phyloP scores from a whole-genome alignment of 2,329 filamentous ascomycete genomes.

The Colletotrichum sp. region DNA sequence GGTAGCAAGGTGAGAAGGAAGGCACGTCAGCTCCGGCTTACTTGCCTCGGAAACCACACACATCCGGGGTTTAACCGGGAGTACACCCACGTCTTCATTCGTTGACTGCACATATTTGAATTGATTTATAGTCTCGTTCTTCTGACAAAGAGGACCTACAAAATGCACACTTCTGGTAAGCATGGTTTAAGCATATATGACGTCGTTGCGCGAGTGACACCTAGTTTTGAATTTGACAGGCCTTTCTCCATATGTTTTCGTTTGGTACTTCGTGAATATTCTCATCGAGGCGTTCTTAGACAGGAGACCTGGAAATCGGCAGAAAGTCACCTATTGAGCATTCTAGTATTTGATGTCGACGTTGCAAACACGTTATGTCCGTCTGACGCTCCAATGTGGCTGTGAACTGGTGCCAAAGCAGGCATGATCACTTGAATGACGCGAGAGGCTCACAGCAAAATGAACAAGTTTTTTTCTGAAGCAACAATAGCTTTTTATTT shows the following conservation, averaged over 20 bases:
- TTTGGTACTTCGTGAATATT: neutral
- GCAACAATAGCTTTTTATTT: slow-evolving; percentile 38
- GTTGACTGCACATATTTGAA: neutral
- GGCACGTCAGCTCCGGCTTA: neutral
- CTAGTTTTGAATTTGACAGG: neutral
- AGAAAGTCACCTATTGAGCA: neutral
- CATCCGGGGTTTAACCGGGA: neutral
- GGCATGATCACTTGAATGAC: neutral
- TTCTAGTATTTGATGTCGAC: neutral
- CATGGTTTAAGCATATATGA: neutral
- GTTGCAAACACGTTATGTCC: neutral
- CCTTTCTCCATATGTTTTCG: neutral
- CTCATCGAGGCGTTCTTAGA: neutral
- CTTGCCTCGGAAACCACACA: neutral
- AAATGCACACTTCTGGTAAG: neutral
- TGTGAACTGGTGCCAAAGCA: neutral
- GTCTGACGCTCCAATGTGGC: neutral
- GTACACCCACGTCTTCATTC: neutral
- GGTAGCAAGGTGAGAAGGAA: neutral
- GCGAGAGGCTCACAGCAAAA: neutral
- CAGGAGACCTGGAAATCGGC: neutral
- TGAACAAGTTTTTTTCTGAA: neutral
- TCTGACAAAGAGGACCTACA: neutral
- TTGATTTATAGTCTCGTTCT: neutral
- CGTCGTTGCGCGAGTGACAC: neutral